Evolutionary conservation across 768 basidiomycete genomes (phyloP).

Genomic region (Tylopilus subfusipes): DNA sequence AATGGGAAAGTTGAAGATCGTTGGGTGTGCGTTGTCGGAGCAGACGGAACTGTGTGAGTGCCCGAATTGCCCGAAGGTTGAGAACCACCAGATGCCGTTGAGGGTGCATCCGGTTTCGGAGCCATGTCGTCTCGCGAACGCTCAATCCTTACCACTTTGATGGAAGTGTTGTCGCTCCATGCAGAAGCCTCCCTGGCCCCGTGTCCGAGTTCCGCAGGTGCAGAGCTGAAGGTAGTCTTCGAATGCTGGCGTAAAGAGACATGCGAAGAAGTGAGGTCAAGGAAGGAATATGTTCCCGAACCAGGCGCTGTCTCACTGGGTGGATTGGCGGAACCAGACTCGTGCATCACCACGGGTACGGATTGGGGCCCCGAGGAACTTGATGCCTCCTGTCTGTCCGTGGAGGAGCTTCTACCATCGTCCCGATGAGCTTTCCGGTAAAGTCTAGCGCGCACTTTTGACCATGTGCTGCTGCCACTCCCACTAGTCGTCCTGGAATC

Average conservation of each 20-base stretch:
- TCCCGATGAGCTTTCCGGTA: slow-evolving; percentile 31
- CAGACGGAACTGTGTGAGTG: slow-evolving; percentile 15
- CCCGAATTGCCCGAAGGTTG: slow-evolving; percentile 26
- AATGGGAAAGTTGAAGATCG: slow-evolving; percentile 40
- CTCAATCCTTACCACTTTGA: slow-evolving; percentile 16
- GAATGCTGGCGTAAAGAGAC: slow-evolving; percentile 24
- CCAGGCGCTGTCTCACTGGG: slow-evolving; percentile 22
- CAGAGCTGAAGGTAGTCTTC: slow-evolving; percentile 27
- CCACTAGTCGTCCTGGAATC: slow-evolving; percentile 23
- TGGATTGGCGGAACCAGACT: slow-evolving; percentile 12
- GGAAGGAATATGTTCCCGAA: slow-evolving; percentile 34
- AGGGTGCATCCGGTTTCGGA: slow-evolving; percentile 31
- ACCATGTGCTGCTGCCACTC: slow-evolving; percentile 29
- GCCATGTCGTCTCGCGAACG: slow-evolving; percentile 15
- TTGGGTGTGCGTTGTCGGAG: slow-evolving; percentile 22
- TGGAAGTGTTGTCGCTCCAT: slow-evolving; percentile 20
- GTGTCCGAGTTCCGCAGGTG: slow-evolving; percentile 28
- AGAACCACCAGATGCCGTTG: slow-evolving; percentile 31
- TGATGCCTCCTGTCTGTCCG: slow-evolving; percentile 21
- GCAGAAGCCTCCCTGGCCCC: slow-evolving; percentile 2
- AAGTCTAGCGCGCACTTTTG: slow-evolving; percentile 29
- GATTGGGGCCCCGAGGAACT: slow-evolving; percentile 28
- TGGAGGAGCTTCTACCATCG: slow-evolving; percentile 21
- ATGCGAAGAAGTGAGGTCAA: slow-evolving; percentile 29
- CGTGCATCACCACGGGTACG: slow-evolving; percentile 31